Percentiles rank a stretch among this genome's conserved stretches.
Evolutionary conservation across 2,329 filamentous ascomycete genomes (phyloP).

Genomic region (Paecilomyces dactylethromorphus): DNA sequence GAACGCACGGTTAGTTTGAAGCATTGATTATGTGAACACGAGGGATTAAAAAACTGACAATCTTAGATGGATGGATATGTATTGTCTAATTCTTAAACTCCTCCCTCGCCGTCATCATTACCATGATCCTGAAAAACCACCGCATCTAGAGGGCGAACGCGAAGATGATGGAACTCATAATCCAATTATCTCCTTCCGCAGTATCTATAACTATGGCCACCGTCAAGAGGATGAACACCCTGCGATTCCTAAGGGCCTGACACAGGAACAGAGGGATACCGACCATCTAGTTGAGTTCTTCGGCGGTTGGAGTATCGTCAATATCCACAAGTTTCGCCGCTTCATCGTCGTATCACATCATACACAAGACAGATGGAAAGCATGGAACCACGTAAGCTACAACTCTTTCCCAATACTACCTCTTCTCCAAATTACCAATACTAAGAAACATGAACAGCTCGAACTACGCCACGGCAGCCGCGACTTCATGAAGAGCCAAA

Average conservation of each 20-base stretch:
- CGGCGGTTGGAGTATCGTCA: constrained; percentile 28
- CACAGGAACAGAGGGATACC: constrained; percentile 21
- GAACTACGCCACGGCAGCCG: constrained; percentile 8
- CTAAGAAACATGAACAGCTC: constrained; percentile 3
- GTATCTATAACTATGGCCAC: constrained; percentile 20
- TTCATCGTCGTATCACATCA: constrained; percentile 20
- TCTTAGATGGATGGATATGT: constrained; percentile 19
- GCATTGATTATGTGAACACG: neutral
- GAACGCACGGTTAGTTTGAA: constrained; percentile 14
- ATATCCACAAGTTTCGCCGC: constrained; percentile 24
- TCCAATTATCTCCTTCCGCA: constrained; percentile 21
- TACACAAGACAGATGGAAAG: constrained; percentile 19
- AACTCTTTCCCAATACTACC: neutral
- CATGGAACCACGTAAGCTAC: constrained; percentile 22
- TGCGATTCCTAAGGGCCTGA: constrained; percentile 17
- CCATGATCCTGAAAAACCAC: constrained; percentile 2
- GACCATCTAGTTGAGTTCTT: constrained; percentile 34
- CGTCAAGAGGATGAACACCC: constrained; percentile 17
- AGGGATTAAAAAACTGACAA: neutral
- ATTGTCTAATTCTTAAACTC: constrained; percentile 18
- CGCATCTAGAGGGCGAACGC: constrained; percentile 15
- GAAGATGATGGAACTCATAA: constrained; percentile 16
- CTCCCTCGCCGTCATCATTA: constrained; percentile 12
- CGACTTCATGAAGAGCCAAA: constrained; percentile 10
- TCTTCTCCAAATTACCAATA: neutral